Evolutionary conservation across 2,329 filamentous ascomycete genomes (phyloP), one percentile per base, ranked within the genome.

Genomic region (Fusarium marasasianum): DNA sequence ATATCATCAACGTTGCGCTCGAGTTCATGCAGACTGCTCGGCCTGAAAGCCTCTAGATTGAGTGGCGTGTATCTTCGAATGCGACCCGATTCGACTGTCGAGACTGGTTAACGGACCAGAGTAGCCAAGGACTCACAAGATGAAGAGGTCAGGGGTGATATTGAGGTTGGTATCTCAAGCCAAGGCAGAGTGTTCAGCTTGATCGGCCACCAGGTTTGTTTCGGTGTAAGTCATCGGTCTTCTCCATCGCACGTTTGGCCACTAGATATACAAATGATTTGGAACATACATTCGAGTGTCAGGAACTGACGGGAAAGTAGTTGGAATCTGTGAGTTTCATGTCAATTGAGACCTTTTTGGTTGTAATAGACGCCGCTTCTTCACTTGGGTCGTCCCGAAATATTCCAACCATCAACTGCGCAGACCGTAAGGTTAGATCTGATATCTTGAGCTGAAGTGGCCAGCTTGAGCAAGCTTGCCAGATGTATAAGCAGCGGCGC

Each of bases 121-220:
- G 17, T 26, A 3, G 2, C 18, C n/a, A 22, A 26, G 5, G 6
- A 12, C n/a, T 24, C n/a, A 2, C 6, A 20, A 6, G 11, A 14
- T 37, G 7, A 11, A 35, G 17, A 15, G 48, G 15, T 6, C n/a
- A 51, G 31, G 9, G n/a, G 17, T 6, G 1, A 24, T 24, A 24
- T 24, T 24, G 12, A 51, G 31, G 4, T 24, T 20, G 0, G 17
- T 24, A 20, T 51, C 31, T 53, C 9, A 7, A 35, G 12, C 5
- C 12, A 20, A 24, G n/a, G n/a, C n/a, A 35, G 22, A 51, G 31
- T 35, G n/a, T 35, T 24, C 12, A 35, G 17, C 48, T 24, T 37
- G n/a, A 8, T 37, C 6, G 31, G n/a, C 18, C n/a, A 3, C 6
- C 31, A 51, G 9, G 6, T 12, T 20, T 20, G 12, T 37, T 51